Percentiles rank a stretch among this genome's conserved stretches.
Conservation (phyloP, 371 early-diverging fungal species). For the Dinochytrium kinnereticum region DNA sequence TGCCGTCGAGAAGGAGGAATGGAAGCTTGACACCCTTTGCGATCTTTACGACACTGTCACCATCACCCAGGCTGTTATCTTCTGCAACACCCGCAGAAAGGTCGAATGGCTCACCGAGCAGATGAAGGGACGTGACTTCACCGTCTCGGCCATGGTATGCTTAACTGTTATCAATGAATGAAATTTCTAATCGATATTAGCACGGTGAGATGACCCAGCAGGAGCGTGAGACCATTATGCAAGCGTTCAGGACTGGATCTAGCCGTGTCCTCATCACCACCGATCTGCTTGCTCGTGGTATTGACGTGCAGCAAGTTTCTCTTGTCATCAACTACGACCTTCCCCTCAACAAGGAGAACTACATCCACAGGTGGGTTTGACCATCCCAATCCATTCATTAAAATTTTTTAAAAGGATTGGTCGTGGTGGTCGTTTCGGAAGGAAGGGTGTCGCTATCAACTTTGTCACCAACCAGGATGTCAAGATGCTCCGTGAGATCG, state of each 20-base stretch:
- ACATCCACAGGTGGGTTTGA: conserved; percentile 77
- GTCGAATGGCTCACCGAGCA: conserved; percentile 96
- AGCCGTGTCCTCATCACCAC: conserved; percentile 97
- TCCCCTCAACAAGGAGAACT: conserved; percentile 94
- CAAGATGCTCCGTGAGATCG: conserved; percentile 90
- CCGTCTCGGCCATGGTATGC: conserved; percentile 87
- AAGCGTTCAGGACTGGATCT: conserved; percentile 94
- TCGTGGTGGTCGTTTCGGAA: conserved; percentile 99
- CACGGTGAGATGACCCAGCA: conserved; percentile 98
- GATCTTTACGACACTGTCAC: conserved; percentile 96
- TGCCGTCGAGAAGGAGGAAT: conserved; percentile 94
- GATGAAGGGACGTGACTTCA: conserved; percentile 91
- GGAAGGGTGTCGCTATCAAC: conserved; percentile 99
- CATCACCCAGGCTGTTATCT: conserved; percentile 99
- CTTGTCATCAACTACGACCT: conserved; percentile 99
- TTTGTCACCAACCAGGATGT: conserved; percentile 95
- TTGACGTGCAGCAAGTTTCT: conserved; percentile 99
- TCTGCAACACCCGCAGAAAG: conserved; percentile 98
- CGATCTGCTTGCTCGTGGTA: conserved; percentile 98
- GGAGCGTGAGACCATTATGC: conserved; percentile 97
- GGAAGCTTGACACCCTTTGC: conserved; percentile 95
- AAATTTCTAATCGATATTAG: conserved; percentile 32
- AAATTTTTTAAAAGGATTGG: conserved; percentile 77
- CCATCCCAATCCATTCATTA: conserved; percentile 34
- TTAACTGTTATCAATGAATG: conserved; percentile 1